Conservation (phyloP, 192 early-diverging fungal species). For the Coemansia sp. region DNA sequence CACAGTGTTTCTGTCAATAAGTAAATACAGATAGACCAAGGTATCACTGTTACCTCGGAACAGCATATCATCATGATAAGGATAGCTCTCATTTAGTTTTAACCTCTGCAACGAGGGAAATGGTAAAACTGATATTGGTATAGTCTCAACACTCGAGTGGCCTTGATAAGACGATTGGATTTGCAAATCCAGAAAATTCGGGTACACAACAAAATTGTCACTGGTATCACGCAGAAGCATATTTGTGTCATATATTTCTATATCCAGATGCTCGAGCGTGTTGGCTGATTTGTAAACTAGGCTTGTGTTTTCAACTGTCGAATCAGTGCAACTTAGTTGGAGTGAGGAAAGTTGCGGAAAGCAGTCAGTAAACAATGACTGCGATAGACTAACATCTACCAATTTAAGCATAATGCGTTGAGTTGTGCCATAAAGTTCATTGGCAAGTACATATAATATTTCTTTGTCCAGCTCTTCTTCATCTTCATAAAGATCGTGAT, state of each 20-base stretch:
- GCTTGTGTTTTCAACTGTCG: neutral
- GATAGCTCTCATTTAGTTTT: neutral
- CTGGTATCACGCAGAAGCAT: neutral
- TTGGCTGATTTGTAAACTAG: neutral
- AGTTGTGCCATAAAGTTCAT: neutral
- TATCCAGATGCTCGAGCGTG: neutral
- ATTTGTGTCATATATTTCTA: neutral
- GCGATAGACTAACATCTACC: neutral
- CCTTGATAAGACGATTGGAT: neutral
- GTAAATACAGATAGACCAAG: neutral
- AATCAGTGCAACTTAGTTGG: no score
- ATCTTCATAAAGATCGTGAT: no score
- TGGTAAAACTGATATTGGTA: neutral
- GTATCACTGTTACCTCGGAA: constrained; percentile 15
- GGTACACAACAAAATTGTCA: neutral
- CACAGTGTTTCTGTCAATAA: neutral
- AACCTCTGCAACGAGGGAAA: neutral
- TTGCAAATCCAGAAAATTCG: neutral
- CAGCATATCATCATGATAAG: constrained; percentile 10
- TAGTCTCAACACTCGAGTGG: neutral
- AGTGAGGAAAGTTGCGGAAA: neutral
- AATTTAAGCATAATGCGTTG: neutral
- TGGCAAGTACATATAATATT: neutral
- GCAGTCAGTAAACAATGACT: neutral
- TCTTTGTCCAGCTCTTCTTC: neutral